Percentiles rank a stretch among this genome's conserved stretches.
These are phyloP conservation scores for Talaromyces sp. DNA, from an alignment of 2,329 filamentous ascomycete genomes.

Conservation along the genomic window DNA sequence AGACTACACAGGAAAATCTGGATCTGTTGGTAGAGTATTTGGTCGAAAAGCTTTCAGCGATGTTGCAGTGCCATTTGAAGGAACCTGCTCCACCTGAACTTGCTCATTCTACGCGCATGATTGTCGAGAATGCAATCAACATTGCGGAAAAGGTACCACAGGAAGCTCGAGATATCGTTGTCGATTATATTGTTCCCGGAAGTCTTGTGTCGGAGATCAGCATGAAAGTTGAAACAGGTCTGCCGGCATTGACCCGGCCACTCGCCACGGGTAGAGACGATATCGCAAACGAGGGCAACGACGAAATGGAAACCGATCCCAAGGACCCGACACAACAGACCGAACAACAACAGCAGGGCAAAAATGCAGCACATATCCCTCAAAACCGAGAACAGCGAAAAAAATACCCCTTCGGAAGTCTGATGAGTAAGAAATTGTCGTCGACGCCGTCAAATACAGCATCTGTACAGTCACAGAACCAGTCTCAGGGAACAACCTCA, in stretches of 20 bases:
- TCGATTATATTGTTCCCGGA: conserved; percentile 79
- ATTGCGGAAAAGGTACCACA: conserved; percentile 81
- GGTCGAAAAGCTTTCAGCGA: conserved; percentile 62
- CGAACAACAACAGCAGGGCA: conserved; percentile 1
- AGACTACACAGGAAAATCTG: conserved; percentile 62
- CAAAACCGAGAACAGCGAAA: conserved; percentile 30
- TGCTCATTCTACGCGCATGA: conserved; percentile 85
- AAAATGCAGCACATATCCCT: conserved; percentile 14
- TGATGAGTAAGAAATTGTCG: conserved; percentile 37
- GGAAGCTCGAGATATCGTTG: conserved; percentile 83
- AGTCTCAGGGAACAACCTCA: not conserved
- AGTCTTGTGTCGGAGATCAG: conserved; percentile 62
- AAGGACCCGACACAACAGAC: not conserved
- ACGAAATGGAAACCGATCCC: conserved; percentile 14
- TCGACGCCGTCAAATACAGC: not conserved
- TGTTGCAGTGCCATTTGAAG: conserved; percentile 66
- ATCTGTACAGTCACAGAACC: not conserved
- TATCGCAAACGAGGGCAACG: conserved; percentile 18
- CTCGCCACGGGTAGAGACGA: conserved; percentile 16
- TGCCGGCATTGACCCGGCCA: conserved; percentile 56
- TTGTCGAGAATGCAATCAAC: conserved; percentile 81
- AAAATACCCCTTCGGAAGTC: conserved; percentile 39
- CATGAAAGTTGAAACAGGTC: conserved; percentile 75
- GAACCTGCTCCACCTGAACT: conserved; percentile 74
- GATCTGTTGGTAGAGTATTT: conserved; percentile 64